These are phyloP conservation scores for Erodium chrysanthum DNA, from an alignment of 441 rosid genomes.

Conservation along the genomic window DNA sequence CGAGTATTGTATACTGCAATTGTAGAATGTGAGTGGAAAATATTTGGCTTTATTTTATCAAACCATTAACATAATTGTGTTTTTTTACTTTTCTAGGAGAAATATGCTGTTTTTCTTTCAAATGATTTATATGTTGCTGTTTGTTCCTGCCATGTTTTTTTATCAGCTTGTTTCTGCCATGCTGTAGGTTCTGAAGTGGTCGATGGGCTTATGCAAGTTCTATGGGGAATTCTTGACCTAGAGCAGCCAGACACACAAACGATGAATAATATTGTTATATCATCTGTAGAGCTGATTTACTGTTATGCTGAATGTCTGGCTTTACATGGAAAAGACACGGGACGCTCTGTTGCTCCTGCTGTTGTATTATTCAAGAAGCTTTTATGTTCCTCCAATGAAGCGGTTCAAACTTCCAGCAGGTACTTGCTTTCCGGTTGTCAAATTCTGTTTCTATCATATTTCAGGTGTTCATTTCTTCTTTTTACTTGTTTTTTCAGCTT, in stretches of 20 bases:
- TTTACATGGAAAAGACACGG: conserved; percentile 64
- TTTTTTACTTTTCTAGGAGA: background rate
- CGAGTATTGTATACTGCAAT: background rate
- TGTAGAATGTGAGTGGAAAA: background rate
- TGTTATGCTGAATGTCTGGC: conserved; percentile 98
- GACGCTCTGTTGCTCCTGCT: conserved; percentile 82
- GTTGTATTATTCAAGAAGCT: conserved; percentile 79
- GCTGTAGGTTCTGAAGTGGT: conserved; percentile 81
- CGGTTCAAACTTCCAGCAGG: conserved; percentile 99
- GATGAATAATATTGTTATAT: conserved; percentile 85
- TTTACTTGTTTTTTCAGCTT: conserved; percentile 46
- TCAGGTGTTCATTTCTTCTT: conserved; percentile 21
- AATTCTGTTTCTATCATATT: conserved; percentile 14
- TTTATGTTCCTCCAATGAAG: conserved; percentile 67
- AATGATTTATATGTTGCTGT: background rate
- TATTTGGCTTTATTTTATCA: background rate
- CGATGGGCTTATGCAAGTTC: conserved; percentile 90
- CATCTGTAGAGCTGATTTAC: conserved; percentile 89
- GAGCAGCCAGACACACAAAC: conserved; percentile 96
- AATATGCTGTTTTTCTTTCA: conserved; percentile 5
- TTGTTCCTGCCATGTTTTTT: background rate
- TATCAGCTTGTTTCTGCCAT: conserved; percentile 1
- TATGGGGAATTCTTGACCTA: conserved; percentile 97
- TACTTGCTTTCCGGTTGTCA: conserved; percentile 20
- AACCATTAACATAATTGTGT: background rate